A percentile compares a stretch with the other conserved stretches of the same genome.
These are phyloP conservation scores for Phytopythium cucurbitacearum DNA, from an alignment of 352 stramenopile genomes.

Conservation along the genomic window DNA sequence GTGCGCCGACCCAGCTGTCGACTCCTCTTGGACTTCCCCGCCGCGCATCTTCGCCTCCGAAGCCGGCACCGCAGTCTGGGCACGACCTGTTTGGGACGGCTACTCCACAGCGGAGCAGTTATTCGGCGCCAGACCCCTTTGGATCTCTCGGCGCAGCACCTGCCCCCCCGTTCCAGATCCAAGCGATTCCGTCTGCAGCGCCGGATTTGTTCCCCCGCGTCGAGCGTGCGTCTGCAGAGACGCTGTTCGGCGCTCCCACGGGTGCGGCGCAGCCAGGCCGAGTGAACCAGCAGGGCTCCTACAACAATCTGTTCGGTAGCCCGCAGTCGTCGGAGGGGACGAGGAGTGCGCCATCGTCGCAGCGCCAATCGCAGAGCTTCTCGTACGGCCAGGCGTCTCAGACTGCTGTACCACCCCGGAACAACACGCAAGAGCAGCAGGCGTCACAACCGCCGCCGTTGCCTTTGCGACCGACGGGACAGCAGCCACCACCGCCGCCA, in stretches of 20 bases:
- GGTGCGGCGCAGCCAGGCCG: slow-evolving; percentile 17
- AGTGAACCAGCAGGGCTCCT: slow-evolving; percentile 23
- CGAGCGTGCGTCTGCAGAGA: slow-evolving; percentile 22
- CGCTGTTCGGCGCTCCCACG: slow-evolving; percentile 33
- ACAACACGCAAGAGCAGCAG: slow-evolving; percentile 18
- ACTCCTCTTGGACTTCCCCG: slow-evolving; percentile 48
- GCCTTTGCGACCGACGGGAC: slow-evolving; percentile 17
- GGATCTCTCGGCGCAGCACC: slow-evolving; percentile 13
- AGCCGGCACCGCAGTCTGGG: slow-evolving; percentile 8
- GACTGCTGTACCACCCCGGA: slow-evolving; percentile 12
- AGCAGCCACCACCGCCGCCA: slow-evolving; percentile 46
- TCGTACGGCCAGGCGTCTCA: slow-evolving; percentile 31
- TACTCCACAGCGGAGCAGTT: slow-evolving; percentile 6
- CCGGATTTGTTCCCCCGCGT: slow-evolving; percentile 20
- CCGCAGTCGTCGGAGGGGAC: slow-evolving; percentile 10
- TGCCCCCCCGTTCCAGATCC: slow-evolving; percentile 26
- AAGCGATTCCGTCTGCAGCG: slow-evolving; percentile 10
- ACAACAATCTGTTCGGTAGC: slow-evolving; percentile 44
- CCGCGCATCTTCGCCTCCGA: slow-evolving; percentile 19
- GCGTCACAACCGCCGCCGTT: slow-evolving; percentile 16
- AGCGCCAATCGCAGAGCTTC: slow-evolving; percentile 40
- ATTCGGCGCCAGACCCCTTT: slow-evolving; percentile 26
- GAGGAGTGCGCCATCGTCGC: slow-evolving; percentile 12
- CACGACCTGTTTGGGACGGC: slow-evolving; percentile 14
- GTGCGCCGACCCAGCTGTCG: slow-evolving; percentile 49